phyloP scores from a whole-genome alignment of 306 rosid genomes.

The Herpetospermum pedunculosum region DNA sequence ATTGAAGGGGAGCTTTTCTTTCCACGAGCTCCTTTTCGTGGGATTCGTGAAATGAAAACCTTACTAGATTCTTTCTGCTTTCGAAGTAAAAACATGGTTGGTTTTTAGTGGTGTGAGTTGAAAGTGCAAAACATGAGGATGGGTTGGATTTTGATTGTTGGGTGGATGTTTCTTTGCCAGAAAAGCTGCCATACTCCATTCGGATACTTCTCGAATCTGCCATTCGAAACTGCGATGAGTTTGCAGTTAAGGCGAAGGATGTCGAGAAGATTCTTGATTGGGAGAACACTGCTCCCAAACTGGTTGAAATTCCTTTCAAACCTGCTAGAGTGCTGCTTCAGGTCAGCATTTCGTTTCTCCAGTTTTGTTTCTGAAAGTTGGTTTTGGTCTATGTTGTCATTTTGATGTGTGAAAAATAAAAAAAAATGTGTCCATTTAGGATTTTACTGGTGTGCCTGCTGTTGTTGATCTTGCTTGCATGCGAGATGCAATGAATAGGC shows the following conservation, averaged over 20 bases:
- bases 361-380: constrained; percentile 7
- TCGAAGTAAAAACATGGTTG: background rate
- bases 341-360: constrained; percentile 29
- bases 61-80: background rate
- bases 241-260: constrained; percentile 69
- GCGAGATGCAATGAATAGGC: constrained; percentile 95
- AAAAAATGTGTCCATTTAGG: constrained; percentile 42
- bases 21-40: background rate
- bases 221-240: constrained; percentile 91
- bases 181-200: constrained; percentile 79
- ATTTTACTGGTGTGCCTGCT: constrained; percentile 95
- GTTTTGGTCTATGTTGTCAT: constrained; percentile 4
- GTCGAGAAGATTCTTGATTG: constrained; percentile 87
- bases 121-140: no score
- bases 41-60: background rate
- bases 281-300: constrained; percentile 72
- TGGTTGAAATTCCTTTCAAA: constrained; percentile 90
- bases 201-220: constrained; percentile 94
- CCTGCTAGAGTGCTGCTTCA: constrained; percentile 95
- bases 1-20: background rate
- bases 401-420: constrained; percentile 6
- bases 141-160: constrained; percentile 1
- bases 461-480: constrained; percentile 97
- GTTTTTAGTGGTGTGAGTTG: background rate
- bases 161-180: constrained; percentile 21